Percentiles rank a stretch among this genome's conserved stretches.
phyloP scores from a whole-genome alignment of 345 rosid species.

The Populus deltoides region DNA sequence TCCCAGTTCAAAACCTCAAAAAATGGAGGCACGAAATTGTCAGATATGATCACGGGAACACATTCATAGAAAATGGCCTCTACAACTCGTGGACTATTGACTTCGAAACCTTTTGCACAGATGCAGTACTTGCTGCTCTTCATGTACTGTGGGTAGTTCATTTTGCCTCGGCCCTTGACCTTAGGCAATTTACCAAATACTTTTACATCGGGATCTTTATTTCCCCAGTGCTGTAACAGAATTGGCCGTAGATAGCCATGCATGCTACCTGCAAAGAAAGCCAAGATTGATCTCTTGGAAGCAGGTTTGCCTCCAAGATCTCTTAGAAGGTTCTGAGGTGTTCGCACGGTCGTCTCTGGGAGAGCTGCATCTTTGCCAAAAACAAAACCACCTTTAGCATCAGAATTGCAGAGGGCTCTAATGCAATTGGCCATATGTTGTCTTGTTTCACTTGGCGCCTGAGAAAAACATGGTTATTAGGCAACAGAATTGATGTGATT shows the following conservation, averaged over 20 bases:
- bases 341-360: conserved; percentile 69
- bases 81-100: conserved; percentile 88
- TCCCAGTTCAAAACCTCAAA: conserved; percentile 83
- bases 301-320: conserved; percentile 68
- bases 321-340: conserved; percentile 53
- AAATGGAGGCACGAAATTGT: conserved; percentile 89
- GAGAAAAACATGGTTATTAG: conserved; percentile 23
- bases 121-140: conserved; percentile 94
- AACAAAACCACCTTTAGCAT: conserved; percentile 75
- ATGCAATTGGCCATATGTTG: conserved; percentile 68
- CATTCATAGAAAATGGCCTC: conserved; percentile 87
- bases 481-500: neutral
- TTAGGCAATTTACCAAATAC: conserved; percentile 60
- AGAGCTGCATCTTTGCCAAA: conserved; percentile 90
- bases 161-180: conserved; percentile 57
- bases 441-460: conserved; percentile 84
- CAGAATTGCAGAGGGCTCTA: conserved; percentile 89
- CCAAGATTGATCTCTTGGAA: conserved; percentile 68
- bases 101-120: conserved; percentile 92
- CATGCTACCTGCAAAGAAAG: conserved; percentile 91
- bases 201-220: conserved; percentile 86
- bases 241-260: conserved; percentile 85
- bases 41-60: conserved; percentile 89
- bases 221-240: conserved; percentile 70
- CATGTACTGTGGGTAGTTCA: conserved; percentile 68